Conservation (phyloP, 2,329 filamentous ascomycete genomes). For the Diaporthe vaccinii region DNA sequence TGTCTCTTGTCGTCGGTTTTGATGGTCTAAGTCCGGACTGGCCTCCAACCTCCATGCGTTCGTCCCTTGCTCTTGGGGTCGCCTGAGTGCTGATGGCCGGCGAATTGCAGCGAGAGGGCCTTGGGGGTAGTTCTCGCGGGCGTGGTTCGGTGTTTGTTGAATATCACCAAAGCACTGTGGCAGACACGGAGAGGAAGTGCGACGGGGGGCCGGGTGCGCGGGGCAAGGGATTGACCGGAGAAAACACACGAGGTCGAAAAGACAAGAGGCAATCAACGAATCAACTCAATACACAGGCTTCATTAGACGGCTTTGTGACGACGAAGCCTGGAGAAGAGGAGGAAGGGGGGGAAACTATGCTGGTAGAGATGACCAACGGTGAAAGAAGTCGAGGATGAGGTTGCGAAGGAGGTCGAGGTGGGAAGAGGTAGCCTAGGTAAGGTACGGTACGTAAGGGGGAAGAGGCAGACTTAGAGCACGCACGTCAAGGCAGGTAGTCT, state of each 20-base stretch:
- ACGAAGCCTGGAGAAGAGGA: slow-evolving; percentile 45
- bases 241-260: slow-evolving; percentile 35
- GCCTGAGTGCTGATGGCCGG: background rate
- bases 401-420: slow-evolving; percentile 28
- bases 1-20: slow-evolving; percentile 27
- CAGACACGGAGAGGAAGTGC: slow-evolving; percentile 24
- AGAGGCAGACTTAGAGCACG: background rate
- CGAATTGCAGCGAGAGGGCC: background rate
- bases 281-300: slow-evolving; percentile 49
- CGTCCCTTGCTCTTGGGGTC: background rate
- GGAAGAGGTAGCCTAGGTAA: slow-evolving; percentile 4
- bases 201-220: slow-evolving; percentile 16
- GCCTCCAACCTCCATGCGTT: slow-evolving; percentile 21
- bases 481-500: slow-evolving; percentile 1
- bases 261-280: slow-evolving; percentile 40
- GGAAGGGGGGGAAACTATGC: slow-evolving; percentile 29
- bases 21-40: slow-evolving; percentile 18
- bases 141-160: background rate
- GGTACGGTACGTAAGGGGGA: slow-evolving; percentile 3
- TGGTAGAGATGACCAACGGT: slow-evolving; percentile 32
- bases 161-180: slow-evolving; percentile 5
- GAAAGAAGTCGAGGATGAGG: slow-evolving; percentile 17
- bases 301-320: slow-evolving; percentile 45
- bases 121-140: background rate
- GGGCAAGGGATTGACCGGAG: slow-evolving; percentile 35